Conservation (phyloP, 768 basidiomycete genomes). For the Cytidiella melzeri region DNA sequence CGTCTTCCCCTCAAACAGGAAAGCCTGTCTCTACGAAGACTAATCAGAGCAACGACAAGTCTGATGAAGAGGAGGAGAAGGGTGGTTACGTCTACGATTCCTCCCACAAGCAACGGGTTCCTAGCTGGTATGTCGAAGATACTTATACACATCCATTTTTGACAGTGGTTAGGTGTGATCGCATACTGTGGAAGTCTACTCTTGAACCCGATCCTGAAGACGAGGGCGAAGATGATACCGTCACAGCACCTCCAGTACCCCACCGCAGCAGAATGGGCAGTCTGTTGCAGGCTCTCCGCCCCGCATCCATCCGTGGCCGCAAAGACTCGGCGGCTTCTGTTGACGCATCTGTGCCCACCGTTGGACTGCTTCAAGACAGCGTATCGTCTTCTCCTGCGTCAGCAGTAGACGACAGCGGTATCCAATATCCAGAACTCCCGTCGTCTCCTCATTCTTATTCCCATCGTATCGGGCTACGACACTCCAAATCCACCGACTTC, state of each 20-base stretch:
- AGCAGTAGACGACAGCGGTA: neutral
- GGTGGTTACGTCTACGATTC: constrained; percentile 82
- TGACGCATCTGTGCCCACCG: constrained; percentile 5
- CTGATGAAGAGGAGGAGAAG: constrained; percentile 40
- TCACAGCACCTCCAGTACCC: constrained; percentile 21
- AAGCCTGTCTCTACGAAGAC: constrained; percentile 12
- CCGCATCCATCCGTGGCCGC: constrained; percentile 25
- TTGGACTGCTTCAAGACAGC: neutral
- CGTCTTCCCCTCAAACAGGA: constrained; percentile 10
- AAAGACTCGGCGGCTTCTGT: constrained; percentile 19
- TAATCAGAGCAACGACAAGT: constrained; percentile 30
- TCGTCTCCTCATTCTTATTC: neutral
- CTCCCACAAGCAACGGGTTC: constrained; percentile 75
- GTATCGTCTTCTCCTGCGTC: neutral
- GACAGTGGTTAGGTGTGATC: constrained; percentile 60
- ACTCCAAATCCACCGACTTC: constrained; percentile 2
- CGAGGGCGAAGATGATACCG: constrained; percentile 24
- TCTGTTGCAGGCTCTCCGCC: constrained; percentile 51
- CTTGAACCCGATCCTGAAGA: constrained; percentile 41
- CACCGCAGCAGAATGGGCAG: constrained; percentile 46
- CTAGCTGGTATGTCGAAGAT: constrained; percentile 58
- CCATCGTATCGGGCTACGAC: neutral
- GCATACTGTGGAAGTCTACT: constrained; percentile 78
- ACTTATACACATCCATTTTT: neutral
- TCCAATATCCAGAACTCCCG: neutral